Percentiles rank a stretch among this genome's conserved stretches.
These are phyloP conservation scores for Aureobasidium sp. DNA, from an alignment of 2,329 filamentous ascomycete species.

Conservation along the genomic window DNA sequence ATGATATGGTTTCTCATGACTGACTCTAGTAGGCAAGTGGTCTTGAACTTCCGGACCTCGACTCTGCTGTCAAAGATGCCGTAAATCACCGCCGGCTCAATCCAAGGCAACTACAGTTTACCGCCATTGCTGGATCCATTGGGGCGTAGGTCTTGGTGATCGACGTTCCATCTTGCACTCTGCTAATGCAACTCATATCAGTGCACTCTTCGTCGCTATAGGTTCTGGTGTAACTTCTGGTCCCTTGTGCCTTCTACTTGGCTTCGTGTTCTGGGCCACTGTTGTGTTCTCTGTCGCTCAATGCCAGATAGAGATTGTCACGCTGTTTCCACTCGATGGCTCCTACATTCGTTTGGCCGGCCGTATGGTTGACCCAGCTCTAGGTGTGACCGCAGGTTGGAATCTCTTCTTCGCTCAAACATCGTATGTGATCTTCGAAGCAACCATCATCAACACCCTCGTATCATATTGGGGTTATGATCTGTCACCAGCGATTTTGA, in stretches of 20 bases:
- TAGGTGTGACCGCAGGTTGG: slow-evolving; percentile 42
- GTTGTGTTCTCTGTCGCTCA: slow-evolving; percentile 56
- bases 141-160: slow-evolving; percentile 10
- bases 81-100: slow-evolving; percentile 38
- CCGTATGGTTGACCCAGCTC: slow-evolving; percentile 48
- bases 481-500: slow-evolving; percentile 4
- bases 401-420: slow-evolving; percentile 40
- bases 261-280: slow-evolving; percentile 47
- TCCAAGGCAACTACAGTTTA: slow-evolving; percentile 34
- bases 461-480: slow-evolving; percentile 11
- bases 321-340: slow-evolving; percentile 52
- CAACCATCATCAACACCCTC: slow-evolving; percentile 17
- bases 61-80: background rate
- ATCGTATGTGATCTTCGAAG: slow-evolving; percentile 38
- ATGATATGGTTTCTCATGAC: background rate
- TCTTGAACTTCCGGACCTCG: background rate
- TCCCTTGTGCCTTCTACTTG: slow-evolving; percentile 47
- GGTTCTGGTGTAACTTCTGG: slow-evolving; percentile 44
- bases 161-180: background rate
- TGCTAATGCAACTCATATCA: background rate
- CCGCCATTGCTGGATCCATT: slow-evolving; percentile 22
- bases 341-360: slow-evolving; percentile 33
- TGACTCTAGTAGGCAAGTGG: background rate
- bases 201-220: slow-evolving; percentile 36
- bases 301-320: slow-evolving; percentile 55